Evolutionary conservation across 805 yeast genomes (phyloP), one percentile per base, ranked within the genome.

Genomic region (Candida argentea): DNA sequence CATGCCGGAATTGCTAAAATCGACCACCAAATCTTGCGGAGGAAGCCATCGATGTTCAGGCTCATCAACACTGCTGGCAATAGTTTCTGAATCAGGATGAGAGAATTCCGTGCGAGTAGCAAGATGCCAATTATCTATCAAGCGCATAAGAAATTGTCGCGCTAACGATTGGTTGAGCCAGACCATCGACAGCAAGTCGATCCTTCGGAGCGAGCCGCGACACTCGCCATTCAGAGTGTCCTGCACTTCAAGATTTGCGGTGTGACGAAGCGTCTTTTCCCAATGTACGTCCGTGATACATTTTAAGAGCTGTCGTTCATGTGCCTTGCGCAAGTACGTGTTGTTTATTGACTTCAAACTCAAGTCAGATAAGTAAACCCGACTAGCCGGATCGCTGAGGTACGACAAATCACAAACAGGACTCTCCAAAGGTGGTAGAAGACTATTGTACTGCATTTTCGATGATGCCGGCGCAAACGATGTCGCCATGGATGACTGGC

Each of bases 1-100:
- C 73, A 70, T 67, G 0, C 77, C 77, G 1, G 76, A 68, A 14
- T 53, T 46, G 4, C 61, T 44, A 11, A 75, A 59, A 26, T 59
- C 65, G 4, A 70, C 33, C 14, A 31, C 17, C 28, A 55, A 40
- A 28, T 52, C 46, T 29, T 42, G 48, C 20, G n/a, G n/a, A n/a
- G n/a, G n/a, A n/a, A n/a, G n/a, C 20, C 20, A 18, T 8, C 10
- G 7, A 8, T 8, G 10, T 8, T 8, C 9, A 18, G 20, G 20
- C 20, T 18, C 20, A 18, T 18, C 20, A 18, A 8, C 20, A 18
- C 10, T 18, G 9, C 10, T 10, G 10, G 7, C 10, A 18, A 8
- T 10, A 18, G 7, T 18, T 10, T 18, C 20, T 8, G 7, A 7
- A 18, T 18, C 20, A 10, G 9, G 7, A 18, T 7, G 9, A 10